phyloP scores from a whole-genome alignment of 2,329 filamentous ascomycete species.

The Calonectria henricotiae region DNA sequence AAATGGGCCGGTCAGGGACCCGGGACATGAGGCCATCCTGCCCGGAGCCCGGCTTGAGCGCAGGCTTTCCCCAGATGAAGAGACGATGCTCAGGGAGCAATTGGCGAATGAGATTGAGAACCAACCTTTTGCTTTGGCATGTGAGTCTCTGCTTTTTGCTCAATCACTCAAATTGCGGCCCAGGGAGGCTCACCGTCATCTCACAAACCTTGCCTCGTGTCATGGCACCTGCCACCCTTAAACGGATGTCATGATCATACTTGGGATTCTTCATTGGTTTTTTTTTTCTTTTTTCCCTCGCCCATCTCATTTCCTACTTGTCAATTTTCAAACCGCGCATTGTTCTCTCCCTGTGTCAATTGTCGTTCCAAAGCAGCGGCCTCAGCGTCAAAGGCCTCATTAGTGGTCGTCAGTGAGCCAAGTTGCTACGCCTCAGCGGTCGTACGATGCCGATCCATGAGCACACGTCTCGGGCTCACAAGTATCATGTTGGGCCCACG shows the following conservation, averaged over 20 bases:
- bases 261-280: background rate
- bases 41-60: slow-evolving; percentile 21
- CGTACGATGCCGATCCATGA: slow-evolving; percentile 24
- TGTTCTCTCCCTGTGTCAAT: background rate
- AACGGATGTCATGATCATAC: background rate
- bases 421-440: slow-evolving; percentile 20
- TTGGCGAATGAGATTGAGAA: slow-evolving; percentile 7
- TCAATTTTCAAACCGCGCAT: background rate
- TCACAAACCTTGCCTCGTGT: slow-evolving; percentile 12
- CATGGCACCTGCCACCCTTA: background rate
- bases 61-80: slow-evolving; percentile 24
- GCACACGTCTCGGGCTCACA: slow-evolving; percentile 10
- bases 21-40: slow-evolving; percentile 19
- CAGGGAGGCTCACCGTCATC: slow-evolving; percentile 10
- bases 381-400: background rate
- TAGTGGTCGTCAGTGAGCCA: background rate
- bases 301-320: background rate
- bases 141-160: background rate
- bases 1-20: slow-evolving; percentile 24
- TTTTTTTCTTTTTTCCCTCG: too few relatives aligned
- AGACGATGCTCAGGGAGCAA: background rate
- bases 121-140: background rate
- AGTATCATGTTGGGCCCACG: slow-evolving; percentile 11
- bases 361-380: background rate
- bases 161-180: slow-evolving; percentile 2